Percentiles rank a stretch among this genome's conserved stretches.
phyloP scores from a whole-genome alignment of 2,329 filamentous ascomycete genomes.

The Chrysoporthe deuterocubensis region DNA sequence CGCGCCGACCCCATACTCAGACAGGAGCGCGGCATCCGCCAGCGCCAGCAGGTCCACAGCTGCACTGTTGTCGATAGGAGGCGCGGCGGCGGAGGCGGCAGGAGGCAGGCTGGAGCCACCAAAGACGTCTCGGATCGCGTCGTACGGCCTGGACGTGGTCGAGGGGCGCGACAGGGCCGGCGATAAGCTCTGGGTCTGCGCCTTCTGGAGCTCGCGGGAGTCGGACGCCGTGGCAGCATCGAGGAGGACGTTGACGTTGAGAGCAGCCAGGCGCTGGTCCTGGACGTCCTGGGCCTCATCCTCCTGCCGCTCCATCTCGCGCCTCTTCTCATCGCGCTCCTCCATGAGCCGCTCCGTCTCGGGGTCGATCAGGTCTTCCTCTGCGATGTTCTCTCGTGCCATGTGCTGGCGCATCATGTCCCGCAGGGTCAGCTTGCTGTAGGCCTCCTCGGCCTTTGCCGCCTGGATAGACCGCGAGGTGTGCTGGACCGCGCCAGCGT shows the following conservation, averaged over 20 bases:
- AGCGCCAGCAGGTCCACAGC: slow-evolving; percentile 17
- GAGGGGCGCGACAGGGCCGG: slow-evolving; percentile 26
- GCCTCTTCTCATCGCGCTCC: slow-evolving; percentile 30
- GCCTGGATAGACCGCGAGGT: slow-evolving; percentile 43
- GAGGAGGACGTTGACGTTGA: slow-evolving; percentile 32
- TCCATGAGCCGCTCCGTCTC: slow-evolving; percentile 32
- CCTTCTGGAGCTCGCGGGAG: slow-evolving; percentile 24
- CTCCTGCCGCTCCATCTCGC: slow-evolving; percentile 32
- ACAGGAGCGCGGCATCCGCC: slow-evolving; percentile 19
- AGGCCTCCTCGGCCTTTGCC: slow-evolving; percentile 29
- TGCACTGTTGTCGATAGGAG: slow-evolving; percentile 12
- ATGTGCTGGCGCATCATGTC: slow-evolving; percentile 32
- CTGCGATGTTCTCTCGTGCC: slow-evolving; percentile 33
- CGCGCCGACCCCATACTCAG: not conserved
- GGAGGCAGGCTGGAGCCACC: slow-evolving; percentile 38
- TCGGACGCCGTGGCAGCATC: slow-evolving; percentile 29
- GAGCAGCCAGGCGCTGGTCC: slow-evolving; percentile 20
- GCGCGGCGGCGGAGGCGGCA: slow-evolving; percentile 27
- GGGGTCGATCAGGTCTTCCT: slow-evolving; percentile 30
- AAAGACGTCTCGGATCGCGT: slow-evolving; percentile 50
- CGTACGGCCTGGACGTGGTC: slow-evolving; percentile 45
- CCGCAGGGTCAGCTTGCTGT: slow-evolving; percentile 31
- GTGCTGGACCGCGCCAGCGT: slow-evolving; percentile 52
- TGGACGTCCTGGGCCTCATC: slow-evolving; percentile 30
- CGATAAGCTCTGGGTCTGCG: slow-evolving; percentile 19